Conservation (phyloP, 2,329 filamentous ascomycete genomes). For the Trichoderma simmonsii region DNA sequence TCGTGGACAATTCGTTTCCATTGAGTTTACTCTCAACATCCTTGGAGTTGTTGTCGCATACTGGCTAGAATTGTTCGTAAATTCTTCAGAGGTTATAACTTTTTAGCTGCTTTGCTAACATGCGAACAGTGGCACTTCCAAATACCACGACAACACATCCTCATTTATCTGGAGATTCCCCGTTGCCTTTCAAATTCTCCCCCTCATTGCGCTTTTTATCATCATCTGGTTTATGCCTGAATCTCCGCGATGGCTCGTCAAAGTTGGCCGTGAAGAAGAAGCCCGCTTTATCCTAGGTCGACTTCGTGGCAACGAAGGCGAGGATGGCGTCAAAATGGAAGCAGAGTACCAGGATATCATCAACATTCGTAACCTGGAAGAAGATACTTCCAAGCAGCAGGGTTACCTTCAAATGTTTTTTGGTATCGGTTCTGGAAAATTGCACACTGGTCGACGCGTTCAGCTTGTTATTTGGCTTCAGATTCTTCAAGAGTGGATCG, state of each 20-base stretch:
- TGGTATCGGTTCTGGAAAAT: conserved; percentile 60
- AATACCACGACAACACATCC: conserved; percentile 55
- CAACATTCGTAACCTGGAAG: conserved; percentile 60
- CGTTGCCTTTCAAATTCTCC: conserved; percentile 66
- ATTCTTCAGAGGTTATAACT: not conserved
- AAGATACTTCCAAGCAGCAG: conserved; percentile 54
- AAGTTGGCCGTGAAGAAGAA: conserved; percentile 64
- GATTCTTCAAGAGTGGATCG: conserved; percentile 68
- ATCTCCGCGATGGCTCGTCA: conserved; percentile 64
- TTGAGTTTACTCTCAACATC: conserved; percentile 72
- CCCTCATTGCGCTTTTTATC: conserved; percentile 54
- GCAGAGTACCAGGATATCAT: conserved; percentile 67
- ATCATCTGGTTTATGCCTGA: conserved; percentile 67
- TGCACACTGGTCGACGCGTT: conserved; percentile 65
- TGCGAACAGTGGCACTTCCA: conserved; percentile 48
- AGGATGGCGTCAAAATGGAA: conserved; percentile 53
- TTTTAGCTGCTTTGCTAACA: not conserved
- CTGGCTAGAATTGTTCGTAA: conserved; percentile 50
- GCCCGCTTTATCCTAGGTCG: conserved; percentile 62
- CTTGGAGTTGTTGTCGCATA: conserved; percentile 62
- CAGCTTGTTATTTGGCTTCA: conserved; percentile 70
- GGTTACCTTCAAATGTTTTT: conserved; percentile 66
- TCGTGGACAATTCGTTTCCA: conserved; percentile 65
- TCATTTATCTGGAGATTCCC: conserved; percentile 66
- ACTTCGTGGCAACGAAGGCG: conserved; percentile 57